Conservation (phyloP, 345 rosid genomes). For the Lepidium sativum region DNA sequence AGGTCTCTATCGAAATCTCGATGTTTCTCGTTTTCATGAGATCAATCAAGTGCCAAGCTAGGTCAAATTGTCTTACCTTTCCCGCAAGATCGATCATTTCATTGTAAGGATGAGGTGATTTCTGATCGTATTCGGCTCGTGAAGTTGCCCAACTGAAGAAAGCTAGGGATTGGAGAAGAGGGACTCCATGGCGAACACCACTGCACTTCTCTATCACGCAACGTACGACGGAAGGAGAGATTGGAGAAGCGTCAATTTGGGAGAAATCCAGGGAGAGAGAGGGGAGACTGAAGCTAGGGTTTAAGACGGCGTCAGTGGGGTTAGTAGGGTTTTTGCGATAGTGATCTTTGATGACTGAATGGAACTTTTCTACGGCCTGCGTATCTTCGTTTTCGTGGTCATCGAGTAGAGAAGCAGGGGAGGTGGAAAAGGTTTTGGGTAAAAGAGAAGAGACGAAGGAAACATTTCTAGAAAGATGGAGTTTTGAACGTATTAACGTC, state of each 20-base stretch:
- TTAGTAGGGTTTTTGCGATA: slow-evolving; percentile 59
- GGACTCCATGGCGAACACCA: slow-evolving; percentile 70
- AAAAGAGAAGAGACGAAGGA: slow-evolving; percentile 11
- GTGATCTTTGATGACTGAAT: slow-evolving; percentile 68
- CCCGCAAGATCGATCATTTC: slow-evolving; percentile 83
- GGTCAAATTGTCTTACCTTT: slow-evolving; percentile 63
- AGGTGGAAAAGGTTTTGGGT: slow-evolving; percentile 18
- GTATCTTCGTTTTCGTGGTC: slow-evolving; percentile 30
- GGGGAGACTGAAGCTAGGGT: slow-evolving; percentile 43
- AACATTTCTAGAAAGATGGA: slow-evolving; percentile 16
- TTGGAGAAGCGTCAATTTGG: slow-evolving; percentile 23
- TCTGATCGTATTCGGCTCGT: slow-evolving; percentile 27
- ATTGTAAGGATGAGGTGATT: slow-evolving; percentile 56
- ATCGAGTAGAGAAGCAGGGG: slow-evolving; percentile 7
- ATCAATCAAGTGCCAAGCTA: slow-evolving; percentile 72
- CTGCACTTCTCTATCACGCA: slow-evolving; percentile 60
- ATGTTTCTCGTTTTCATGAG: slow-evolving; percentile 61
- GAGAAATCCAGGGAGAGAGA: slow-evolving; percentile 62
- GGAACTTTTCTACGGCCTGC: slow-evolving; percentile 40
- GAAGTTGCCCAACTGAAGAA: slow-evolving; percentile 85
- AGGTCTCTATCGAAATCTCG: slow-evolving; percentile 42
- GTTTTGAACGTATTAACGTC: slow-evolving; percentile 34
- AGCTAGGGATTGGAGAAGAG: slow-evolving; percentile 53
- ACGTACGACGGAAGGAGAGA: slow-evolving; percentile 45
- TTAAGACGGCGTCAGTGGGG: slow-evolving; percentile 30